Evolutionary conservation across 768 basidiomycete genomes (phyloP).

Genomic region (Psilocybe azurescens): DNA sequence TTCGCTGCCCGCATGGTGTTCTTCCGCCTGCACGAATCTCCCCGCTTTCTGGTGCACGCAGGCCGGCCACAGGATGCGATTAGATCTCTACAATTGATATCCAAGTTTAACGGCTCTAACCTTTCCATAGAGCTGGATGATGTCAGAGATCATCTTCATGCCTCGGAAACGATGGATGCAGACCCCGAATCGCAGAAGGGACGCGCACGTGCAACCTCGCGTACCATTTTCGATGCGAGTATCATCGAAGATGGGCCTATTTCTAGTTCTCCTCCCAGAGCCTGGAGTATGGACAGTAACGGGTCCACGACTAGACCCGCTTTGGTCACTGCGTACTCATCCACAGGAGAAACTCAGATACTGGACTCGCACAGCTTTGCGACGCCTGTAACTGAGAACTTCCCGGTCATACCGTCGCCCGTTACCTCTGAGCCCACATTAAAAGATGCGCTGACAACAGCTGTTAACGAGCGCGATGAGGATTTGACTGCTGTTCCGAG

Average conservation of each 20-base stretch:
- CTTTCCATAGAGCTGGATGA: slow-evolving; percentile 73
- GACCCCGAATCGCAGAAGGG: slow-evolving; percentile 3
- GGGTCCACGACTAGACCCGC: slow-evolving; percentile 7
- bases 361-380: slow-evolving; percentile 35
- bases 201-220: slow-evolving; percentile 32
- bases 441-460: slow-evolving; percentile 6
- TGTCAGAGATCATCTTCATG: slow-evolving; percentile 54
- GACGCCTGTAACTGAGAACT: slow-evolving; percentile 26
- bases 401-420: neutral
- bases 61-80: slow-evolving; percentile 87
- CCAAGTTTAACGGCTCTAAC: slow-evolving; percentile 81
- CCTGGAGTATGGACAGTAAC: slow-evolving; percentile 17
- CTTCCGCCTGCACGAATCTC: slow-evolving; percentile 94
- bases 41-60: slow-evolving; percentile 89
- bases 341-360: slow-evolving; percentile 33
- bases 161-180: slow-evolving; percentile 1
- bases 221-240: slow-evolving; percentile 39
- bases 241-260: slow-evolving; percentile 30
- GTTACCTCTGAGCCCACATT: neutral
- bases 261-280: neutral
- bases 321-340: slow-evolving; percentile 36
- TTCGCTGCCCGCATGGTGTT: slow-evolving; percentile 86
- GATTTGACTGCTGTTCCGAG: slow-evolving; percentile 6
- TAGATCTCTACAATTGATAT: slow-evolving; percentile 82
- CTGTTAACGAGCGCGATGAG: slow-evolving; percentile 1